Evolutionary conservation across 2,329 filamentous ascomycete species (phyloP).

Genomic region (Fusarium humuli): DNA sequence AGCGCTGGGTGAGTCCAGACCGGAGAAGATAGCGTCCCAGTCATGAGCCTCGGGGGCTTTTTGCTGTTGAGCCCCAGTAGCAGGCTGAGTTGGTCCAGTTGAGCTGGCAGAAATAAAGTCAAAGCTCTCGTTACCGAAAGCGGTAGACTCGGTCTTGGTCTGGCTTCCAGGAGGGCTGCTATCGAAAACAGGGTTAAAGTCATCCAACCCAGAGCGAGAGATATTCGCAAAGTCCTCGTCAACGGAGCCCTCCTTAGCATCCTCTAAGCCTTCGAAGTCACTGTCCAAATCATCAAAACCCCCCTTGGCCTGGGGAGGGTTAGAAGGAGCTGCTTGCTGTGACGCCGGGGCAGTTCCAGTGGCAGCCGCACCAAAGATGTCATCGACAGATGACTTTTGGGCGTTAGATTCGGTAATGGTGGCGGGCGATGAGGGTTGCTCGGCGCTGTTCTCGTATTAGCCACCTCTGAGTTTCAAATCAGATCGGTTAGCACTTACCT

Average conservation of each 20-base stretch:
- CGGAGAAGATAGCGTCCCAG: constrained; percentile 95
- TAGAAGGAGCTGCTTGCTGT: constrained; percentile 49
- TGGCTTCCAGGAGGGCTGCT: constrained; percentile 70
- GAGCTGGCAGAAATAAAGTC: constrained; percentile 64
- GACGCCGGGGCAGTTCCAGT: constrained; percentile 44
- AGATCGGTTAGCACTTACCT: constrained; percentile 41
- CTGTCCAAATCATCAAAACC: constrained; percentile 81
- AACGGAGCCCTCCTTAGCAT: constrained; percentile 82
- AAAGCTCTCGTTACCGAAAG: constrained; percentile 68
- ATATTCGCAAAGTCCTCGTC: constrained; percentile 85
- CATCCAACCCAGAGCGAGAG: constrained; percentile 76
- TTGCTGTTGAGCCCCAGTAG: constrained; percentile 54
- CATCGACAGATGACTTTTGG: constrained; percentile 53
- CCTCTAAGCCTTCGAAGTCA: constrained; percentile 84
- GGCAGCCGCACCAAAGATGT: constrained; percentile 57
- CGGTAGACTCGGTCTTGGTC: constrained; percentile 64
- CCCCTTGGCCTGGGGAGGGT: constrained; percentile 56
- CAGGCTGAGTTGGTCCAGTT: constrained; percentile 50
- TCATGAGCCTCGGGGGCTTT: constrained; percentile 72
- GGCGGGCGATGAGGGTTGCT: constrained; percentile 50
- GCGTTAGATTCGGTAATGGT: constrained; percentile 45
- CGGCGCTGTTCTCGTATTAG: constrained; percentile 41
- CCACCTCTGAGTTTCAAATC: not conserved
- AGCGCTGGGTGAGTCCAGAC: constrained; percentile 70
- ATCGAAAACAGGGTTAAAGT: constrained; percentile 87